Evolutionary conservation across 352 stramenopile genomes (phyloP).

Genomic region (Phytophthora pseudosyringae): DNA sequence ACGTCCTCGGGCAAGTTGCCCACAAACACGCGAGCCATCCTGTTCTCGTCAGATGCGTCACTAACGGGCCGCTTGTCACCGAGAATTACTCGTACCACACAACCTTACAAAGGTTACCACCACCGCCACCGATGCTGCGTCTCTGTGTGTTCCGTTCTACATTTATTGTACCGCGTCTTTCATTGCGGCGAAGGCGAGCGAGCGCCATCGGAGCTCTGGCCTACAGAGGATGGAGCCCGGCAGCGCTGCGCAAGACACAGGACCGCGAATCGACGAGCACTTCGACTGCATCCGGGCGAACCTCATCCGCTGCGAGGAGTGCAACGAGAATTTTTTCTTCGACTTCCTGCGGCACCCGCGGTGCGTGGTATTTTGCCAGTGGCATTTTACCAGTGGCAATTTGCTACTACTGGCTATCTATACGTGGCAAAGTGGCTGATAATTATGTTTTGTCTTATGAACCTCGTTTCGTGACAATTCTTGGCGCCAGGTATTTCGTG

Average conservation of each 20-base stretch:
- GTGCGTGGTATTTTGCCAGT: slow-evolving; percentile 25
- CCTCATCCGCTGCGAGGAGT: slow-evolving; percentile 82
- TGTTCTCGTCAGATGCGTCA: slow-evolving; percentile 13
- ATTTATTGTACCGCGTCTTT: neutral
- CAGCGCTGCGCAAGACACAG: neutral
- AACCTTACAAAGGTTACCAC: neutral
- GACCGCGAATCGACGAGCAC: slow-evolving; percentile 59
- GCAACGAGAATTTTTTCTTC: slow-evolving; percentile 85
- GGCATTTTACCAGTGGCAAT: slow-evolving; percentile 1
- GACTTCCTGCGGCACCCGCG: slow-evolving; percentile 77
- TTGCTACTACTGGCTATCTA: neutral
- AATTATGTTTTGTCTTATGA: slow-evolving; percentile 6
- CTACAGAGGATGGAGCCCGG: slow-evolving; percentile 1
- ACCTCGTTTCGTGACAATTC: slow-evolving; percentile 4
- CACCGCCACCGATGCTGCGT: slow-evolving; percentile 10
- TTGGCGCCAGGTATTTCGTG: slow-evolving; percentile 68
- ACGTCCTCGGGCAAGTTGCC: slow-evolving; percentile 68
- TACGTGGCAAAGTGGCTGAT: neutral
- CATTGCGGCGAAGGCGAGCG: no score
- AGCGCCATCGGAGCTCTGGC: neutral
- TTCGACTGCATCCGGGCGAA: slow-evolving; percentile 70
- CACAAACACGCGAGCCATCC: slow-evolving; percentile 56
- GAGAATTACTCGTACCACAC: slow-evolving; percentile 1
- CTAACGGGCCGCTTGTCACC: no score
- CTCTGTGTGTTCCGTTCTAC: slow-evolving; percentile 6